Conservation (phyloP, 2,329 filamentous ascomycete genomes). For the Diaporthe humulicola region DNA sequence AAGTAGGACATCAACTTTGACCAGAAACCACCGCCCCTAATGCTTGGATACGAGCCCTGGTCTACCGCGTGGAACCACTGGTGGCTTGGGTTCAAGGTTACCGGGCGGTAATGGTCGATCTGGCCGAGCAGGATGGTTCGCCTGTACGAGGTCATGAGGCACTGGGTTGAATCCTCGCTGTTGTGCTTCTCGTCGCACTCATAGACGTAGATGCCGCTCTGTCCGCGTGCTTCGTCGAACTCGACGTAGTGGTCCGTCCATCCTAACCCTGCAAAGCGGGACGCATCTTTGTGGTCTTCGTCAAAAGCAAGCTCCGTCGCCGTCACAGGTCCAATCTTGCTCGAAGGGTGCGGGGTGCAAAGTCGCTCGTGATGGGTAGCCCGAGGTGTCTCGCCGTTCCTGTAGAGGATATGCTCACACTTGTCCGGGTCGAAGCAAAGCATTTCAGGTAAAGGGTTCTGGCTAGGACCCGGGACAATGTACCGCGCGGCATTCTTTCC, state of each 20-base stretch:
- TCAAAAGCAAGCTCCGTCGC: background rate
- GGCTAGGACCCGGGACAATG: background rate
- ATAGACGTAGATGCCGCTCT: background rate
- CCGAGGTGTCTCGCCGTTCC: background rate
- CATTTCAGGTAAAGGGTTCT: background rate
- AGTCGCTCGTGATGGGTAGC: background rate
- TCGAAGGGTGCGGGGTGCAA: background rate
- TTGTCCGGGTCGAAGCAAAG: background rate
- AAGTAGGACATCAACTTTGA: background rate
- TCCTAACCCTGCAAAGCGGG: background rate
- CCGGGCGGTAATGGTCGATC: background rate
- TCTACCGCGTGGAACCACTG: constrained; percentile 1
- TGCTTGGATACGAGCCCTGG: background rate
- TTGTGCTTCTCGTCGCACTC: background rate
- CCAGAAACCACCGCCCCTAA: background rate
- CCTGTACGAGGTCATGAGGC: constrained; percentile 5
- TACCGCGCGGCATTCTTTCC: background rate
- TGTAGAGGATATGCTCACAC: background rate
- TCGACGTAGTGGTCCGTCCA: background rate
- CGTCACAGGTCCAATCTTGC: background rate
- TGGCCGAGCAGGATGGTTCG: background rate
- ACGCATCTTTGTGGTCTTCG: background rate
- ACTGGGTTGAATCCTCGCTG: background rate
- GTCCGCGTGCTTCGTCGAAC: background rate
- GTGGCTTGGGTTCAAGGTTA: background rate